These are phyloP conservation scores for Nemania abortiva DNA, from an alignment of 2,329 filamentous ascomycete genomes.

Conservation along the genomic window DNA sequence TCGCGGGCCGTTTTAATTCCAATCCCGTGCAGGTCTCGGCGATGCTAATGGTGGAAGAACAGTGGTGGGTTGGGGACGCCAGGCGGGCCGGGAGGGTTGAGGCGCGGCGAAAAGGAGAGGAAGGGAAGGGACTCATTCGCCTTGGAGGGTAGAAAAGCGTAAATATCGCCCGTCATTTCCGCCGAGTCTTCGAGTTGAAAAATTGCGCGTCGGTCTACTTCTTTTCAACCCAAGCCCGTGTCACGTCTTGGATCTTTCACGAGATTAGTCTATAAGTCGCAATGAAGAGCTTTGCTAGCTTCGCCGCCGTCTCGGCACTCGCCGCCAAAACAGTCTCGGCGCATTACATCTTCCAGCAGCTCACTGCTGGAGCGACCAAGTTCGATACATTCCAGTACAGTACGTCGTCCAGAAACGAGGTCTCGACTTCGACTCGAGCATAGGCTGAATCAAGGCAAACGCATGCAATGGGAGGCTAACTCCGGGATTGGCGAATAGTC, in stretches of 20 bases:
- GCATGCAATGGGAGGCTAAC: background rate
- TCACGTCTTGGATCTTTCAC: background rate
- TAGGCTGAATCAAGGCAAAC: background rate
- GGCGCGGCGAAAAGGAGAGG: slow-evolving; percentile 6
- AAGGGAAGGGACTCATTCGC: too few relatives aligned
- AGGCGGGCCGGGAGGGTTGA: slow-evolving; percentile 20
- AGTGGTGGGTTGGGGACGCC: slow-evolving; percentile 9
- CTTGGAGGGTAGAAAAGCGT: slow-evolving; percentile 32
- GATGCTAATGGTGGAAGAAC: slow-evolving; percentile 32
- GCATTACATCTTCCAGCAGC: slow-evolving; percentile 59
- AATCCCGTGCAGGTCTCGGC: slow-evolving; percentile 23
- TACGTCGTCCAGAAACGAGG: slow-evolving; percentile 33
- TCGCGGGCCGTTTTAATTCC: slow-evolving; percentile 34
- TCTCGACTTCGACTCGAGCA: background rate
- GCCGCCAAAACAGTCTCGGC: slow-evolving; percentile 52
- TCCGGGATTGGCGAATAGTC: slow-evolving; percentile 46
- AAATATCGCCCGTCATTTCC: background rate
- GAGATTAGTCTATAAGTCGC: background rate
- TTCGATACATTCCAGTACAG: slow-evolving; percentile 55
- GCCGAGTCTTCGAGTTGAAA: background rate
- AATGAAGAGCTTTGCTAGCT: slow-evolving; percentile 52
- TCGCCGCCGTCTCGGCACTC: slow-evolving; percentile 51
- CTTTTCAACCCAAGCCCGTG: background rate
- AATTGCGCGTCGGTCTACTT: slow-evolving; percentile 4
- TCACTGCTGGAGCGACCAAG: slow-evolving; percentile 51